Evolutionary conservation across 164 flowering plant genomes (phyloP).

Genomic region (Magnolia kwangsiensis): DNA sequence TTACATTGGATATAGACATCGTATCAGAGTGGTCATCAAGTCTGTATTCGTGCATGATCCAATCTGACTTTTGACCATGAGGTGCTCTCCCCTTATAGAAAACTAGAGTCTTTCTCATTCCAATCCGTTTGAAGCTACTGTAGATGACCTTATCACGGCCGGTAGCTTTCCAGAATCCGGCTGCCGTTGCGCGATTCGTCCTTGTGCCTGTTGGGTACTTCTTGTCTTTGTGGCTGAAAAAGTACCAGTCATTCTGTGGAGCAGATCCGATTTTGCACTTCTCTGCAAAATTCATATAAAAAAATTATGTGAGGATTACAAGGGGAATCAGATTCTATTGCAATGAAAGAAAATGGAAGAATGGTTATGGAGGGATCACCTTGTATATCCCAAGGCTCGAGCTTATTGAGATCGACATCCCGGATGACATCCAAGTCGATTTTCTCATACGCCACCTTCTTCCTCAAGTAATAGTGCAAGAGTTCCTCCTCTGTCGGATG

Average conservation of each 20-base stretch:
- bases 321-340: too few species aligned
- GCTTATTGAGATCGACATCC: conserved; percentile 90
- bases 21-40: conserved; percentile 53
- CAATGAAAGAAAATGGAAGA: neutral
- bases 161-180: conserved; percentile 96
- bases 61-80: conserved; percentile 86
- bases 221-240: conserved; percentile 95
- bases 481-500: conserved; percentile 97
- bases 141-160: conserved; percentile 88
- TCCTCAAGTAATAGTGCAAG: conserved; percentile 76
- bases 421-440: conserved; percentile 90
- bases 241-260: conserved; percentile 93
- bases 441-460: conserved; percentile 71
- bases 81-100: conserved; percentile 93
- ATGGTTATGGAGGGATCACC: conserved; percentile 30
- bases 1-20: conserved; percentile 30
- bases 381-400: conserved; percentile 97
- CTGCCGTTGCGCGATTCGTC: conserved; percentile 84
- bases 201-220: conserved; percentile 88
- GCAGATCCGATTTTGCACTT: conserved; percentile 86
- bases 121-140: conserved; percentile 61
- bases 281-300: conserved; percentile 34
- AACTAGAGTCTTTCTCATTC: conserved; percentile 87
- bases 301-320: neutral
- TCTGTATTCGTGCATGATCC: conserved; percentile 97